Percentiles rank a stretch among this genome's conserved stretches.
These are phyloP conservation scores for Ambrosia hybrid DNA, from an alignment of 140 eudicot genomes.

Conservation along the genomic window DNA sequence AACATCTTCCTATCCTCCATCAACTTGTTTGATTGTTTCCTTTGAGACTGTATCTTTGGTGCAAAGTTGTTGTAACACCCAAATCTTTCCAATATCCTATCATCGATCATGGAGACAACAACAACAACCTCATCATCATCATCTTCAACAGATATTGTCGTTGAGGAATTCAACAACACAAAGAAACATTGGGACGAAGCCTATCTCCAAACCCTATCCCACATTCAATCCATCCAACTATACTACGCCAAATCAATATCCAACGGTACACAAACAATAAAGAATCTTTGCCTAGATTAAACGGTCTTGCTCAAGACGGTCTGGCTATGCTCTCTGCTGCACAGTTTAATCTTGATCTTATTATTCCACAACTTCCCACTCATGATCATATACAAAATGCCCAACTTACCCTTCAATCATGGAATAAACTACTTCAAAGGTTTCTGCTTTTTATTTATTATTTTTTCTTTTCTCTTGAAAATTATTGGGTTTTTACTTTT, in stretches of 20 bases:
- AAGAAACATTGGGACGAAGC: slow-evolving; percentile 70
- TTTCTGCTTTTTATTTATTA: neutral
- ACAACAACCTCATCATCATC: no score
- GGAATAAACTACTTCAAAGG: slow-evolving; percentile 79
- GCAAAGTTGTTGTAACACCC: no score
- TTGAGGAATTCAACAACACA: slow-evolving; percentile 61
- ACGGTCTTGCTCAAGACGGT: slow-evolving; percentile 88
- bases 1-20: no score
- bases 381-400: slow-evolving; percentile 60
- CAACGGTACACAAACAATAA: slow-evolving; percentile 21
- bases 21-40: no score
- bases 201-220: slow-evolving; percentile 38
- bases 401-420: slow-evolving; percentile 56
- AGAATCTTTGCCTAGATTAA: slow-evolving; percentile 74
- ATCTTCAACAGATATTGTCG: slow-evolving; percentile 50
- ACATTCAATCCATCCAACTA: slow-evolving; percentile 58
- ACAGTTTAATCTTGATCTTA: slow-evolving; percentile 70
- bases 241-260: slow-evolving; percentile 39
- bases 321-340: slow-evolving; percentile 50
- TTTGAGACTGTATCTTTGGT: no score
- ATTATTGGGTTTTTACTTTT: no score
- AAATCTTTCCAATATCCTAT: no score
- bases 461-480: no score
- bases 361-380: slow-evolving; percentile 76
- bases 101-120: no score